These are phyloP conservation scores for Rhizophora mangle DNA, from an alignment of 345 rosid species.

Conservation along the genomic window DNA sequence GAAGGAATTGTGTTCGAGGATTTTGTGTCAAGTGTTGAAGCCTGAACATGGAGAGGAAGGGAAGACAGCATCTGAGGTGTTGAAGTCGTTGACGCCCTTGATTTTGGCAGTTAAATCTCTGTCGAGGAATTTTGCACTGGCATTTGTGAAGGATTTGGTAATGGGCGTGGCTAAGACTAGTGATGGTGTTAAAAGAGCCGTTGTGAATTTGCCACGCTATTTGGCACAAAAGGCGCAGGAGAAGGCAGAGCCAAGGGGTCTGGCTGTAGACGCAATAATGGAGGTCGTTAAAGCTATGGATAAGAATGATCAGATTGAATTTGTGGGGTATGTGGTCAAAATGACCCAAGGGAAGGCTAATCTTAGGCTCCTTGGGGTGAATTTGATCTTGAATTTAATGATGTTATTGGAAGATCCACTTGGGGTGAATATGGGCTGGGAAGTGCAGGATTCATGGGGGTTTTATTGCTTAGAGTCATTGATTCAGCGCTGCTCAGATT, in stretches of 20 bases:
- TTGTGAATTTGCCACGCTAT: slow-evolving; percentile 61
- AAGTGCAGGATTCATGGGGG: slow-evolving; percentile 47
- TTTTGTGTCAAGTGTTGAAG: slow-evolving; percentile 49
- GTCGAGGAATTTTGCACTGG: slow-evolving; percentile 63
- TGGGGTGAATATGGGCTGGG: slow-evolving; percentile 29
- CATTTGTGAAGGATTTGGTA: slow-evolving; percentile 46
- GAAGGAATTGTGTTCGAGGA: slow-evolving; percentile 46
- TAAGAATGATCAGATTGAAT: slow-evolving; percentile 45
- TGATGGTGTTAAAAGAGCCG: slow-evolving; percentile 48
- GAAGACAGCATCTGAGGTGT: slow-evolving; percentile 60
- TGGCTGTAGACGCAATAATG: slow-evolving; percentile 73
- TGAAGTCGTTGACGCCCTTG: slow-evolving; percentile 59
- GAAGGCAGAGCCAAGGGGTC: slow-evolving; percentile 81
- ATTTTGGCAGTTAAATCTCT: slow-evolving; percentile 60
- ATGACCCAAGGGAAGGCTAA: slow-evolving; percentile 69
- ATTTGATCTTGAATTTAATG: slow-evolving; percentile 60
- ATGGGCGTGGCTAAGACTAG: slow-evolving; percentile 34
- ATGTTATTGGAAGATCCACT: slow-evolving; percentile 48
- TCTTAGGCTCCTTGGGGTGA: slow-evolving; percentile 74
- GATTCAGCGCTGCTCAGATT: slow-evolving; percentile 67
- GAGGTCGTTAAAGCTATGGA: slow-evolving; percentile 67
- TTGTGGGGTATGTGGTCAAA: slow-evolving; percentile 55
- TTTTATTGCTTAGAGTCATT: slow-evolving; percentile 58
- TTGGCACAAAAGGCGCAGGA: slow-evolving; percentile 77
- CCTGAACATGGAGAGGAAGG: slow-evolving; percentile 64